phyloP scores from a whole-genome alignment of 768 basidiomycete species.

The Cubamyces sp. region DNA sequence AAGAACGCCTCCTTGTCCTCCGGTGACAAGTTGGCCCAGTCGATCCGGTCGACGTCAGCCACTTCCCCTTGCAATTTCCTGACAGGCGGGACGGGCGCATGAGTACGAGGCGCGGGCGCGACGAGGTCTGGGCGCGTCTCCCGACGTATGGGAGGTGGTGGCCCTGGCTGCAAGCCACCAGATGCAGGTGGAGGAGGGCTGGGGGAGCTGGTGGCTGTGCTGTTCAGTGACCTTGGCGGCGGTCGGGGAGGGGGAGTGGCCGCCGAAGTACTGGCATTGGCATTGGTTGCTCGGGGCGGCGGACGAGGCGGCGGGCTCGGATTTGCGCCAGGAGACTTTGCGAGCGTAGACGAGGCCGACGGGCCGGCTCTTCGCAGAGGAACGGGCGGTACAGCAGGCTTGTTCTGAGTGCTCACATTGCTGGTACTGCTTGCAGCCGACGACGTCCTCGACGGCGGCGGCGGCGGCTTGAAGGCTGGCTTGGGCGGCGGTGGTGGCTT shows the following conservation, averaged over 20 bases:
- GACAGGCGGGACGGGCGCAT: constrained; percentile 11
- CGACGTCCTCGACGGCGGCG: constrained; percentile 19
- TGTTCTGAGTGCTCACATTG: not conserved
- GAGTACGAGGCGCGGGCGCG: constrained; percentile 5
- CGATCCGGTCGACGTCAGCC: constrained; percentile 42
- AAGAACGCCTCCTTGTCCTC: constrained; percentile 78
- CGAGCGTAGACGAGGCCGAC: constrained; percentile 4
- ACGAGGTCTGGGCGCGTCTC: constrained; percentile 17
- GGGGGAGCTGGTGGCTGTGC: not conserved
- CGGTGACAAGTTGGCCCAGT: constrained; percentile 69
- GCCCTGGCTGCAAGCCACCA: not conserved
- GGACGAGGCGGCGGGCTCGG: constrained; percentile 8
- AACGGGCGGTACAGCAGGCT: constrained; percentile 3
- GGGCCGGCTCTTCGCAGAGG: not conserved
- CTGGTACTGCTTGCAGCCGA: constrained; percentile 1
- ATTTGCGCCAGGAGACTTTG: not conserved
- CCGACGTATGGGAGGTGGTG: constrained; percentile 19
- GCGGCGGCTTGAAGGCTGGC: constrained; percentile 7
- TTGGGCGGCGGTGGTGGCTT: constrained; percentile 43
- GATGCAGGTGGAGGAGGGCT: not conserved
- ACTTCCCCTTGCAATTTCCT: constrained; percentile 1
- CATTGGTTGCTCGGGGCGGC: not conserved
- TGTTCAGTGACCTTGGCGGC: not conserved
- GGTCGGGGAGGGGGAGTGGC: constrained; percentile 3
- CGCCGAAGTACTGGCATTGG: not conserved